Evolutionary conservation across 345 rosid species (phyloP), one percentile per base, ranked within the genome.

Genomic region (Hibiscus mutabilis): DNA sequence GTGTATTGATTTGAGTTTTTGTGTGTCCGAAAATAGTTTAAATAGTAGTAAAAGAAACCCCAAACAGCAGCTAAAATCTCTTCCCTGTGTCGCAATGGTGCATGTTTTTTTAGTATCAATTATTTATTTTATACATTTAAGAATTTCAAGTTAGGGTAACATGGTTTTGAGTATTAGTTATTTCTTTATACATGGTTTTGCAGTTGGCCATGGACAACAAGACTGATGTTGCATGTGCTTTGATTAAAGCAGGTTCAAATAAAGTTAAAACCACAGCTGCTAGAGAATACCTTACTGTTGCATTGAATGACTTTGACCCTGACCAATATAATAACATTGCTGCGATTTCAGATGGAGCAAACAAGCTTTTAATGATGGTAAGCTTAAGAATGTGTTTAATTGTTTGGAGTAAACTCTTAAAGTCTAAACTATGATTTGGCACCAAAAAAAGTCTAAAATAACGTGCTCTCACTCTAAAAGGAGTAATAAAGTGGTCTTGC

Each of bases 301-400:
- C 99, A 62, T 79, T 95, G 71, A 88, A 88, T 82, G 97, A 90
- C 79, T 95, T 92, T 66, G 97, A 95, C 78, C 99, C 97, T 24
- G 93, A 91, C 14, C 96, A 95, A 68, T 86, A 86, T 76, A 98
- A 90, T 76, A 84, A 96, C 73, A 82, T 90, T 79, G 99, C 97
- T 81, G 97, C 97, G 44, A 85, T 95, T 79, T 84, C 98, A 74
- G 99, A 95, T 73, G 98, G 99, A 35, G 97, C 98, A 62, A 92
- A 95, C 89, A 95, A 95, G 85, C 97, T 95, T 69, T 85, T 95
- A 81, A 95, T 95, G 99, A 85, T 95, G 98, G 97, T 95, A 84
- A 52, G 65, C 81, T 78, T 75, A 9, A 9, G 29, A 22, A 66
- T 9, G 72, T 58, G 60, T 68, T 49, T 72, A 12, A 57, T 62